phyloP scores from a whole-genome alignment of 257 asterid genomes.

The Ilex aquifolium region DNA sequence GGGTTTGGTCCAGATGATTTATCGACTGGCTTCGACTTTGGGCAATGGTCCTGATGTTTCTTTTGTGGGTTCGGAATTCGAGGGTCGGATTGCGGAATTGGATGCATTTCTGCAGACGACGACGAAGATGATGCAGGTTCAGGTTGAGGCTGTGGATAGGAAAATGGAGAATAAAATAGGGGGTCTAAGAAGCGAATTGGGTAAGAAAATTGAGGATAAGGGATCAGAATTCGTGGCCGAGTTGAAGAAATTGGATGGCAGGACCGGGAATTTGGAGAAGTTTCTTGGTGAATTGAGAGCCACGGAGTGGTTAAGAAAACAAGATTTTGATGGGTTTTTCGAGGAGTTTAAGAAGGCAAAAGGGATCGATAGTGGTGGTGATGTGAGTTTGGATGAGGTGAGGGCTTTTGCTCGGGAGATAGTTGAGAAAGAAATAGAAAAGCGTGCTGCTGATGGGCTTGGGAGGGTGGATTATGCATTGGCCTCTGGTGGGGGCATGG shows the following conservation, averaged over 20 bases:
- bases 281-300: constrained; percentile 43
- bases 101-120: constrained; percentile 51
- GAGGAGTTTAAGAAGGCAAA: constrained; percentile 53
- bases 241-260: constrained; percentile 54
- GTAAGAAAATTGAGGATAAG: constrained; percentile 39
- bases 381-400: constrained; percentile 61
- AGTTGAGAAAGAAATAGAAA: constrained; percentile 69
- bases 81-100: constrained; percentile 51
- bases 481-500: constrained; percentile 69
- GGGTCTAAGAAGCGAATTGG: constrained; percentile 45
- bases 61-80: constrained; percentile 28
- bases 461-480: constrained; percentile 85
- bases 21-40: constrained; percentile 35
- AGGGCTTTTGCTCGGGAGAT: constrained; percentile 55
- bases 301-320: constrained; percentile 53
- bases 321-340: constrained; percentile 49
- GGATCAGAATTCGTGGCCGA: constrained; percentile 39
- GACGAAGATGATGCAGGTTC: constrained; percentile 71
- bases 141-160: constrained; percentile 58
- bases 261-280: constrained; percentile 56
- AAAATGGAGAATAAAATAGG: constrained; percentile 42
- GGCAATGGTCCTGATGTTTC: constrained; percentile 30
- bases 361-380: constrained; percentile 18
- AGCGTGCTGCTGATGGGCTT: constrained; percentile 81
- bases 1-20: constrained; percentile 50